Evolutionary conservation across 495 filamentous ascomycete species (phyloP), one percentile per base, ranked within the genome.

Genomic region (Aspergillus ostianus): DNA sequence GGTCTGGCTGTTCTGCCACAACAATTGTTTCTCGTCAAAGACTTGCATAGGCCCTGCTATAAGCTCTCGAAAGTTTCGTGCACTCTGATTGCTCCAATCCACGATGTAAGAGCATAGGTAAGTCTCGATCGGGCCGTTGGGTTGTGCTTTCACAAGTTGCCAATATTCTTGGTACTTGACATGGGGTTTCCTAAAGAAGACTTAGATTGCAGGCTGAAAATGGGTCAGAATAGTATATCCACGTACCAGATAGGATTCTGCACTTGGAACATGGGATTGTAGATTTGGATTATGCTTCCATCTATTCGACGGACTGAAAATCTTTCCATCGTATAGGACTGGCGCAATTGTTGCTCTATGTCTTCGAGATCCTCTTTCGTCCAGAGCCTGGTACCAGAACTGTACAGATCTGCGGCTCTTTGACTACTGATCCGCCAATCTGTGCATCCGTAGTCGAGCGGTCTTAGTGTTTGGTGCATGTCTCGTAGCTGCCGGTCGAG

Each of bases 221-320:
- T 65, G 21, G 57, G 58, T 53, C 64, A 50, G 62, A 61, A 65
- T 61, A 55, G 52, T 23, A 66, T 62, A 59, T 55, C 61, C 64
- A 67, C 65, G 47, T 69, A 75, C 73, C 72, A 75, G 62, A 76
- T 75, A 59, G 71, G 70, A 60, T 69, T 73, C 61, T 67, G 62
- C 63, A 73, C 59, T 58, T 68, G 64, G 62, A 69, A 73, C 64
- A 75, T 70, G n/a, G 70, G 72, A 59, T 75, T 75, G 41, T 62
- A 67, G 52, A 75, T 73, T 61, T 70, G 63, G 46, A 68, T 56
- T 64, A 71, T 62, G 55, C 53, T 67, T 58, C 67, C 68, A 62
- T 74, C 70, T 45, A 75, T 66, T 69, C 70, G 67, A 59, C 69
- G 70, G 59, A 73, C 67, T 58, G 66, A 72, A 51, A 76, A 76